A percentile compares a stretch with the other conserved stretches of the same genome.
phyloP scores from a whole-genome alignment of 75 land plant genomes.

The Picea sitchensis region DNA sequence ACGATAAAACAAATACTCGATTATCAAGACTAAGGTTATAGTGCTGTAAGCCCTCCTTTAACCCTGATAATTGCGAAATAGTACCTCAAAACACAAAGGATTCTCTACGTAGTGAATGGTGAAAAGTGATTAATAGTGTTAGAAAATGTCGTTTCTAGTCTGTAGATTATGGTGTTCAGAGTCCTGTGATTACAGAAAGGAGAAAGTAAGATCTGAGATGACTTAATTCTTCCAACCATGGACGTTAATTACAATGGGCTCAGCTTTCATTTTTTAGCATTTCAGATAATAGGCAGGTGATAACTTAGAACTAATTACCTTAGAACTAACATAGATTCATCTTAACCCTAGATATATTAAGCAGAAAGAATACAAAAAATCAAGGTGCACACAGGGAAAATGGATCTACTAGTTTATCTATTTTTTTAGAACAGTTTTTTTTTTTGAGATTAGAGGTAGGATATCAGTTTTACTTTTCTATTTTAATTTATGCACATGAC shows the following conservation, averaged over 20 bases:
- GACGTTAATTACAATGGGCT: neutral
- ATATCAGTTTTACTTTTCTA: no score
- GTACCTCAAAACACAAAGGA: no score
- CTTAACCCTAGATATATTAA: no score
- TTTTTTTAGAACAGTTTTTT: no score
- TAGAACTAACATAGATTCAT: no score
- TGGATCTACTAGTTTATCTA: no score
- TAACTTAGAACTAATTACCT: neutral
- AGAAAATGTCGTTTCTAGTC: neutral
- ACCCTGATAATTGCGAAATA: neutral
- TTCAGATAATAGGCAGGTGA: neutral
- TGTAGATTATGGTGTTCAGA: neutral
- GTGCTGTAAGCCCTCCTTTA: neutral
- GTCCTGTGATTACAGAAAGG: neutral
- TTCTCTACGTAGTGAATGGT: neutral
- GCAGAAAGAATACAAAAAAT: no score
- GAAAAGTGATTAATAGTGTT: neutral
- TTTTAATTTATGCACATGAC: no score
- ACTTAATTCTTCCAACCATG: neutral
- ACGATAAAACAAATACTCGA: neutral
- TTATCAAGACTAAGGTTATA: neutral
- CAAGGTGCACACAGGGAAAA: no score
- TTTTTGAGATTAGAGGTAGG: no score
- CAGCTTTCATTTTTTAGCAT: neutral
- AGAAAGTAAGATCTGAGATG: neutral